Evolutionary conservation across 345 rosid species (phyloP), one percentile per base, ranked within the genome.

Genomic region (Eucalyptus lansdowneana): DNA sequence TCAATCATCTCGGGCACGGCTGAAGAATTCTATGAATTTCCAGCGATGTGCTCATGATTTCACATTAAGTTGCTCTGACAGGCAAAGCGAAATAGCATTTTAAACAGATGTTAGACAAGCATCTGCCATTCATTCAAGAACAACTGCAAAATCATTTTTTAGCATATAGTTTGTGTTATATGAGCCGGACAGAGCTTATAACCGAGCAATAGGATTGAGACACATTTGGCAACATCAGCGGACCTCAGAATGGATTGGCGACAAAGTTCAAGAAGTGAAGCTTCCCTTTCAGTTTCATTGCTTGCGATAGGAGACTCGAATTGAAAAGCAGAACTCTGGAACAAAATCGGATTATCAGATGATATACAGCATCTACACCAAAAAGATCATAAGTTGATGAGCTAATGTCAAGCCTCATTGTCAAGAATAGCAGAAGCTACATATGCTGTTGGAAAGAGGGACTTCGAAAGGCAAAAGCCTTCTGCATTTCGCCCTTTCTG

Each of bases 401-500:
- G 44, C 44, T 16, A 69, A 69, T 69, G 25, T 69, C 80, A 69
- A 69, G 44, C 44, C 44, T 0, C 4, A 17, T 34, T 3, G 80
- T 17, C 44, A 69, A 17, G 14, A 69, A 69, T 69, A 31, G 40
- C 80, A 34, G 24, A 31, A 69, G 44, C 80, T 69, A 34, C 13
- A 9, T 69, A 69, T 1, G 24, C 80, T 69, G 3, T 34, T 34
- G 44, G 42, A 69, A 69, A 5, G 80, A 34, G 44, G 44, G 80
- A 69, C 1, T 67, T 17, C 9, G 80, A 69, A 34, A 16, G 1
- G 80, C 80, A 69, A 69, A 69, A 17, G 17, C 42, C 49, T 89
- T 91, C 91, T 89, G 62, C 92, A 94, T 50, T 89, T 88, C 88
- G 16, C 98, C 95, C 89, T 87, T 91, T 86, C 91, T 93, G 92